A percentile compares a stretch with the other conserved stretches of the same genome.
Evolutionary conservation across 2,329 filamentous ascomycete genomes (phyloP).

Genomic region (Fusarium virguliforme): DNA sequence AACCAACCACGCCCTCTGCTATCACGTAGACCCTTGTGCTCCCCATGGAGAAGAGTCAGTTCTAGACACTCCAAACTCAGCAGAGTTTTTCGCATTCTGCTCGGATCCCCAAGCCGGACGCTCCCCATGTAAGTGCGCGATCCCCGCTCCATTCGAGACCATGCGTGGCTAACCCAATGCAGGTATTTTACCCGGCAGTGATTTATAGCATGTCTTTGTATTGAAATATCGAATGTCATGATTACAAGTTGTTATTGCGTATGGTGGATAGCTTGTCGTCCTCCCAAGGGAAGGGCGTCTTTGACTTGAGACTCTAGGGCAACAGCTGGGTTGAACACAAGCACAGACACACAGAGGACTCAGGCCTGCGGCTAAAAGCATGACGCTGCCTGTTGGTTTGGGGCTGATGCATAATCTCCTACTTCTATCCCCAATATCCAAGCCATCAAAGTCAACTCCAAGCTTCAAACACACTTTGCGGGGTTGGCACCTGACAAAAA

Average conservation of each 20-base stretch:
- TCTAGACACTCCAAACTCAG: neutral
- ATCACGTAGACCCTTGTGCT: neutral
- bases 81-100: neutral
- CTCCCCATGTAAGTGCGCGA: neutral
- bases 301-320: neutral
- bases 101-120: neutral
- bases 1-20: neutral
- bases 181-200: neutral
- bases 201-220: neutral
- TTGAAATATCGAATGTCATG: neutral
- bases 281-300: neutral
- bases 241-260: conserved; percentile 2
- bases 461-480: neutral
- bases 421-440: neutral
- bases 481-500: neutral
- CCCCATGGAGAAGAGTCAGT: neutral
- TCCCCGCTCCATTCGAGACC: neutral
- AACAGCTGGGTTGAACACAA: no score
- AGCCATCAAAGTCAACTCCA: neutral
- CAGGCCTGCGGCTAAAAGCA: neutral
- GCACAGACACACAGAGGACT: no score
- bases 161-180: neutral
- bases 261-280: neutral
- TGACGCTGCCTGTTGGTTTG: neutral
- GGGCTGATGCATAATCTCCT: neutral